Evolutionary conservation across 169 alveolate genomes (phyloP).

Genomic region (Plasmodium gonderi): DNA sequence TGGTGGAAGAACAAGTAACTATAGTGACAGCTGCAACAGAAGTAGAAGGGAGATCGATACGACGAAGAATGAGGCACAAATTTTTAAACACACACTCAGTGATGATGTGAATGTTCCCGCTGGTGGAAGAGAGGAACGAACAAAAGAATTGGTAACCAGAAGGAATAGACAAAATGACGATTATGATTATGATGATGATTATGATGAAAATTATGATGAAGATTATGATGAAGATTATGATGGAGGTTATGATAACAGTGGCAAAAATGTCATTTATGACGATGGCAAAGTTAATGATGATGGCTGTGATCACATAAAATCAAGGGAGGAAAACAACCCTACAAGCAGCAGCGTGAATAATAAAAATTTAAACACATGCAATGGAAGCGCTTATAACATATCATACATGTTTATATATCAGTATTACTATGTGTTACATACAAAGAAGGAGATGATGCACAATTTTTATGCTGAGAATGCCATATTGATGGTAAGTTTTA

Average conservation of each 20-base stretch:
- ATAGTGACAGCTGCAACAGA: not conserved
- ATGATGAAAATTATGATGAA: too few relatives aligned
- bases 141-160: too few relatives aligned
- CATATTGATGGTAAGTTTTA: slow-evolving; percentile 21
- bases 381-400: slow-evolving; percentile 41
- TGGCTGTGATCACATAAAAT: too few relatives aligned
- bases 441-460: slow-evolving; percentile 65
- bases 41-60: not conserved
- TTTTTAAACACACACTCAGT: not conserved
- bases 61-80: not conserved
- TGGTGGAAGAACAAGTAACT: not conserved
- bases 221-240: too few relatives aligned
- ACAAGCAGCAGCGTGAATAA: not conserved
- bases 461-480: slow-evolving; percentile 67
- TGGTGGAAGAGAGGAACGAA: not conserved
- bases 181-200: too few relatives aligned
- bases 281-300: too few relatives aligned
- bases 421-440: slow-evolving; percentile 55
- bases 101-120: not conserved
- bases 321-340: too few relatives aligned
- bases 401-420: slow-evolving; percentile 62
- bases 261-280: too few relatives aligned
- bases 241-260: too few relatives aligned
- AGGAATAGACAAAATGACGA: not conserved
- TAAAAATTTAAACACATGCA: not conserved